Evolutionary conservation across 1,284 basidiomycete species (phyloP), one percentile per base, ranked within the genome.

Genomic region (Termitomyces sp.): DNA sequence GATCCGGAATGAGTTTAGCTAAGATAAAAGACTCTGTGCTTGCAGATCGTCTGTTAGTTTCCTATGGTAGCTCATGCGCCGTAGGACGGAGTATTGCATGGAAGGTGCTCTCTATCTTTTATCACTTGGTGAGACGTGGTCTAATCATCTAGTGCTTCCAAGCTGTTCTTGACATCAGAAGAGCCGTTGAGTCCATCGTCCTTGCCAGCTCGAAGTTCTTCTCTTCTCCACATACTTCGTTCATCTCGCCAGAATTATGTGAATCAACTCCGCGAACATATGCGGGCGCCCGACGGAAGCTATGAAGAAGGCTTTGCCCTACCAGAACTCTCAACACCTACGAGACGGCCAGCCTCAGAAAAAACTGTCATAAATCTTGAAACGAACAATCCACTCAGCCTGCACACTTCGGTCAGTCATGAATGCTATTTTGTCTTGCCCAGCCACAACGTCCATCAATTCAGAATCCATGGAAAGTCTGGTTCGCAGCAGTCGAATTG

Each of bases 381-480:
- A 67, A 77, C 73, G 57, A 91, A 92, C 68, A 93, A 97, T 68
- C 94, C 94, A 5, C 72, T 97, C 39, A 93, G 90, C 64, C 73
- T 94, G 52, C 87, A 94, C 61, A 83, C 87, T 54, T 84, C 90
- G 75, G 90, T 88, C 55, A 54, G 76, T 67, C 15, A 10, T 24
- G 1, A 13, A 15, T 43, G 13, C 41, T 19, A 46, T 13, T 21
- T 24, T 28, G 24, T 21, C 33, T 28, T 46, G 39, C 24, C 28
- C 40, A 24, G 30, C 28, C 52, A 46, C 47, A n/a, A 49, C 53
- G 28, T 58, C 40, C n/a, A 17, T 31, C 21, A 54, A 40, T 51
- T 30, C 58, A 92, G 84, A 95, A 94, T 68, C 94, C 94, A 12
- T 97, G 94, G 94, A 88, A 84, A 61, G 82, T 86, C 43, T 97